Evolutionary conservation across 768 basidiomycete species (phyloP).

Genomic region (Sporobolomyces roseus): DNA sequence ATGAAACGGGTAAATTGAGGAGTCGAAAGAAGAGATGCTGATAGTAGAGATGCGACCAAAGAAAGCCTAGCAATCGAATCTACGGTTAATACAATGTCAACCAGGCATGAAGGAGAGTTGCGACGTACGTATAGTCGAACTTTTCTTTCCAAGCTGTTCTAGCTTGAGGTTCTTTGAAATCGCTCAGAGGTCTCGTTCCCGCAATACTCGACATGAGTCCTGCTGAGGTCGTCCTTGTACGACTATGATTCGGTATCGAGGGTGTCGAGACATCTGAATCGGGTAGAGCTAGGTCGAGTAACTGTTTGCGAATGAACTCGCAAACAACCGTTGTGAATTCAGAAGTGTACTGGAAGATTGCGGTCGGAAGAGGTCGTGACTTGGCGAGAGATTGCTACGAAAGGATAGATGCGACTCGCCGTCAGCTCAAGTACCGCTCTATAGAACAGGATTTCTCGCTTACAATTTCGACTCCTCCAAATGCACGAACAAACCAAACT

Average conservation of each 20-base stretch:
- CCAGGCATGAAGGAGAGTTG: too few relatives aligned
- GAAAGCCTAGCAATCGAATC: not conserved
- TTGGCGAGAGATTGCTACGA: constrained; percentile 30
- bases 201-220: not conserved
- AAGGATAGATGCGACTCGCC: too few relatives aligned
- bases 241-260: not conserved
- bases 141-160: constrained; percentile 28
- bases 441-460: not conserved
- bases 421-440: too few relatives aligned
- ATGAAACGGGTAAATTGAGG: constrained; percentile 32
- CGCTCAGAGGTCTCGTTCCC: not conserved
- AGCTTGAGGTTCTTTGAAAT: constrained; percentile 14
- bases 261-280: not conserved
- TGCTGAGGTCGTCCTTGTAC: not conserved
- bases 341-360: constrained; percentile 35
- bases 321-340: constrained; percentile 43
- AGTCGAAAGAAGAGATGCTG: constrained; percentile 23
- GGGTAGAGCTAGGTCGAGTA: constrained; percentile 39
- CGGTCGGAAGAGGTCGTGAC: not conserved
- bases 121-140: constrained; percentile 36
- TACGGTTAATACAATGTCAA: not conserved
- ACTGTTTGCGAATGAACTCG: constrained; percentile 41
- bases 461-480: constrained; percentile 44
- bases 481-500: constrained; percentile 44
- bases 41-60: constrained; percentile 23